Evolutionary conservation across 1,284 basidiomycete genomes (phyloP).

Genomic region (Blastosporella zonata): DNA sequence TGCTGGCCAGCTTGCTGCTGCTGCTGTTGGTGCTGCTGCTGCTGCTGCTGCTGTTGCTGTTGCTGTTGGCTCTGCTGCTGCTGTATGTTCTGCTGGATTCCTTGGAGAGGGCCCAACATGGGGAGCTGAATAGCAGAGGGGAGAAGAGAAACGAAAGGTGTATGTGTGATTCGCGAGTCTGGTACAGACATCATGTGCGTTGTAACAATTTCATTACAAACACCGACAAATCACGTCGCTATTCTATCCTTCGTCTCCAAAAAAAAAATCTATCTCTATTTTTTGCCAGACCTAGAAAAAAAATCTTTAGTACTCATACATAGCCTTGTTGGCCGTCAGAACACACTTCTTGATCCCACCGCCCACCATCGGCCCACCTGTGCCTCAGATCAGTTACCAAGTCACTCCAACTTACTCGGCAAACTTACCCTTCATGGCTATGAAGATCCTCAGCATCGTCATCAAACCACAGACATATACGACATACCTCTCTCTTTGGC

Average conservation of each 20-base stretch:
- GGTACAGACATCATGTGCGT: slow-evolving; percentile 18
- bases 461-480: neutral
- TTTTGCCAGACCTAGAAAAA: slow-evolving; percentile 63
- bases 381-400: slow-evolving; percentile 12
- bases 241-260: slow-evolving; percentile 1
- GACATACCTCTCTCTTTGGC: slow-evolving; percentile 64
- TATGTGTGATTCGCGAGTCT: slow-evolving; percentile 24
- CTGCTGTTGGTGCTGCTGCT: slow-evolving; percentile 56
- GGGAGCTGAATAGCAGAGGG: slow-evolving; percentile 45
- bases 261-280: slow-evolving; percentile 34
- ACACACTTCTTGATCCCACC: slow-evolving; percentile 82
- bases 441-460: slow-evolving; percentile 4
- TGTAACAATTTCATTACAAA: slow-evolving; percentile 22
- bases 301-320: slow-evolving; percentile 12
- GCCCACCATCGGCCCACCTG: slow-evolving; percentile 62
- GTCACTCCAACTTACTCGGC: neutral
- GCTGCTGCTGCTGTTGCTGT: slow-evolving; percentile 45
- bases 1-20: slow-evolving; percentile 57
- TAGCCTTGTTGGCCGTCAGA: slow-evolving; percentile 8
- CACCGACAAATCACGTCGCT: slow-evolving; percentile 18
- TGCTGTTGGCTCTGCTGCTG: slow-evolving; percentile 56
- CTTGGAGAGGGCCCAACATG: slow-evolving; percentile 71
- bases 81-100: slow-evolving; percentile 51
- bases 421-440: slow-evolving; percentile 62
- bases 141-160: slow-evolving; percentile 29